phyloP scores from a whole-genome alignment of 2,329 filamentous ascomycete genomes.

The Talaromyces sp. region DNA sequence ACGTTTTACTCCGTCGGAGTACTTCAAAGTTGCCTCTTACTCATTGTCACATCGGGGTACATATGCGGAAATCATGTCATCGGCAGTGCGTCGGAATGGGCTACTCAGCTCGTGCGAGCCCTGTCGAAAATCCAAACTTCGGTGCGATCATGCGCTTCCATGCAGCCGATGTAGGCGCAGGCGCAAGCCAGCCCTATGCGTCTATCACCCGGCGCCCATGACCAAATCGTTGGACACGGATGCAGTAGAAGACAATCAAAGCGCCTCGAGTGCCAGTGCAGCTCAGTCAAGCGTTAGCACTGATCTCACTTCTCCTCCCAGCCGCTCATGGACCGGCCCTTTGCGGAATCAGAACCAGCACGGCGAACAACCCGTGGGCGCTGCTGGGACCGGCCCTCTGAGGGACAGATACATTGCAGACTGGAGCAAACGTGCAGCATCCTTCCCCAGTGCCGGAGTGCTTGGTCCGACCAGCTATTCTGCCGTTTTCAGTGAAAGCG shows the following conservation, averaged over 20 bases:
- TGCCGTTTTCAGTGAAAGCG: constrained; percentile 14
- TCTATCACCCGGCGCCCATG: constrained; percentile 12
- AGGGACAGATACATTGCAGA: constrained; percentile 6
- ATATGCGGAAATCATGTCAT: not conserved
- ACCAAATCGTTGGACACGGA: not conserved
- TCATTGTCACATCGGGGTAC: not conserved
- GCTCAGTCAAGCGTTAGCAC: not conserved
- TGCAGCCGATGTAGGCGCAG: constrained; percentile 15
- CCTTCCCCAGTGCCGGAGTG: constrained; percentile 8
- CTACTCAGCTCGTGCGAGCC: constrained; percentile 33
- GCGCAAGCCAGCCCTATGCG: constrained; percentile 1
- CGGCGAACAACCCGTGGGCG: not conserved
- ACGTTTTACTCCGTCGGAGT: not conserved
- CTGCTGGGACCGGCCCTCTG: not conserved
- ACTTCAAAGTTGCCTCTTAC: not conserved
- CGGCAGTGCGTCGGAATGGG: constrained; percentile 27
- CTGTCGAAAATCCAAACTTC: constrained; percentile 32
- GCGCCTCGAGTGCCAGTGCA: not conserved
- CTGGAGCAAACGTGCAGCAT: constrained; percentile 3
- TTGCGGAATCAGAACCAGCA: not conserved
- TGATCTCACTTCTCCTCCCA: not conserved
- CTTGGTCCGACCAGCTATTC: constrained; percentile 17
- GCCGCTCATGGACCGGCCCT: not conserved
- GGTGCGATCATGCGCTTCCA: constrained; percentile 30
- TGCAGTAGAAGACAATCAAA: not conserved